Evolutionary conservation across 164 flowering plant genomes (phyloP), one percentile per base, ranked within the genome.

Genomic region (Berberis thunbergii): DNA sequence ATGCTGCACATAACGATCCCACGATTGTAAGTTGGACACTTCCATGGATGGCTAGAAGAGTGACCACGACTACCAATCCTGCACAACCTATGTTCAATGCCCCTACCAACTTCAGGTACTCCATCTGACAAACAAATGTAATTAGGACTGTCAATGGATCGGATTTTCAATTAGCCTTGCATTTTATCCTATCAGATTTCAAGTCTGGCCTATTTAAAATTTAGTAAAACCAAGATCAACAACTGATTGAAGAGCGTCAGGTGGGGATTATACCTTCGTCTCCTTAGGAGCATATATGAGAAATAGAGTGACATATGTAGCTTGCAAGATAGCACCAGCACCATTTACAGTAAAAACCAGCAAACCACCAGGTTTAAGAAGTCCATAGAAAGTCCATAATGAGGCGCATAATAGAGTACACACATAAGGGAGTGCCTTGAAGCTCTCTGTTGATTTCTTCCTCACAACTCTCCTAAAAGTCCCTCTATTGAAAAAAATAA

Each of bases 321-420:
- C 66, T 46, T 88, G 84, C 42, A 86, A 49, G 45, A 70, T 48
- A 12, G 81, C 81, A 1, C 97, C 97, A 13, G 77, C 73, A 3
- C 80, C 89, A 67, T 91, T 91, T 52, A 88, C 88, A 0, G 97
- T 83, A 58, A 63, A 62, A 11, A 91, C 59, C 3, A 86, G 84
- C 2, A 81, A 61, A 45, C 85, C 93, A 1, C 75, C 88, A 0
- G 97, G 89, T 72, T 88, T 87, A 13, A 90, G 78, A 46, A 86
- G 44, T 41, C 93, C 97, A 70, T 90, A 91, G 67, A 76, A 91
- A 8, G 80, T 72, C 97, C 97, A 86, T 54, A 91, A 46, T 45
- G 82, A 73, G 12, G 90, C 78, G 76, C 91, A 78, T 41, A 91
- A 64, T 2, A 91, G 68, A 0, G 95, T 84, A 0, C 78, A 72